Evolutionary conservation across 768 basidiomycete genomes (phyloP).

Genomic region (Lepiota subincarnata): DNA sequence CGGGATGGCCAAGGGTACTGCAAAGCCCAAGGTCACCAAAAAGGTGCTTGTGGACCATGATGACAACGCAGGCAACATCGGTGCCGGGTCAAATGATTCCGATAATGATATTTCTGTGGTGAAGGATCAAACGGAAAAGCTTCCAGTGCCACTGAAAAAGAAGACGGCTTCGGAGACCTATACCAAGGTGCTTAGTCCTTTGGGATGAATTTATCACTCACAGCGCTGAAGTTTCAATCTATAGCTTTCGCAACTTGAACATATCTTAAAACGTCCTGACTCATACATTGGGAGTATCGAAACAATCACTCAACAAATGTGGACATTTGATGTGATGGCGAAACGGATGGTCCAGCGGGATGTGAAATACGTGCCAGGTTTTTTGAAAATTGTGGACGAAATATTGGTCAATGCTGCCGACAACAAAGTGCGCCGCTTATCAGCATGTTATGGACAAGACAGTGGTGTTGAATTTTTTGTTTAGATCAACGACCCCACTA

Average conservation of each 20-base stretch:
- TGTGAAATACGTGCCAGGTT: conserved; percentile 91
- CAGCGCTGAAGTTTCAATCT: conserved; percentile 1
- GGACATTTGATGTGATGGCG: conserved; percentile 84
- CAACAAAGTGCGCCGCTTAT: conserved; percentile 74
- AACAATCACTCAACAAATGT: conserved; percentile 80
- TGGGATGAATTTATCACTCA: background rate
- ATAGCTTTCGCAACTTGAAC: conserved; percentile 92
- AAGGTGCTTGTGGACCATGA: conserved; percentile 52
- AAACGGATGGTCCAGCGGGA: conserved; percentile 83
- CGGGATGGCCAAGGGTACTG: background rate
- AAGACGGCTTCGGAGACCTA: conserved; percentile 92
- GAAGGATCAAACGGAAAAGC: background rate
- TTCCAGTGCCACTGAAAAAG: conserved; percentile 43
- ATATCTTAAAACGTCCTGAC: conserved; percentile 88
- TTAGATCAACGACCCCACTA: conserved; percentile 86
- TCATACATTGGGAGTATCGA: conserved; percentile 98
- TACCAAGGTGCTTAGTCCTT: conserved; percentile 59
- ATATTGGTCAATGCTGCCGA: conserved; percentile 99
- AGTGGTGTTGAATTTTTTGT: background rate
- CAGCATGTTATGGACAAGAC: background rate
- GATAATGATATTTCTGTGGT: conserved; percentile 3
- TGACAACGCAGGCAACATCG: conserved; percentile 52
- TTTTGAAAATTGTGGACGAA: conserved; percentile 99
- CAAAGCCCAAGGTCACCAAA: conserved; percentile 5
- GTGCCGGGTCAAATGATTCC: conserved; percentile 32